phyloP scores from a whole-genome alignment of 306 rosid species.

The Coriaria nepalensis region DNA sequence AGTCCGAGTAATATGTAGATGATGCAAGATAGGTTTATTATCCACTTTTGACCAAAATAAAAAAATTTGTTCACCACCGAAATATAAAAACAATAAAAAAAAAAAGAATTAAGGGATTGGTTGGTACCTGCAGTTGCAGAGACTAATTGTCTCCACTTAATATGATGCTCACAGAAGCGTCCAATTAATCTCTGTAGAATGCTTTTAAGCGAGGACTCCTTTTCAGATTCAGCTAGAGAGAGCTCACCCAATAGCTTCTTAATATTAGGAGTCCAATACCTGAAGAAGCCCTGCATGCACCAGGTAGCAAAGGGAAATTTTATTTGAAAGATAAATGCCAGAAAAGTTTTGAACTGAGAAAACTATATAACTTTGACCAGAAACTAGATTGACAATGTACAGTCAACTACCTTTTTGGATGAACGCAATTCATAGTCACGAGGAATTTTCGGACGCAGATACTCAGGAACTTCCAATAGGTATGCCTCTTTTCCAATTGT shows the following conservation, averaged over 20 bases:
- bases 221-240: slow-evolving; percentile 58
- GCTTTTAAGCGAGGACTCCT: slow-evolving; percentile 62
- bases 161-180: slow-evolving; percentile 62
- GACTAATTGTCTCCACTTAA: slow-evolving; percentile 71
- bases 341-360: not conserved
- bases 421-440: slow-evolving; percentile 66
- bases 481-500: slow-evolving; percentile 71
- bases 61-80: not conserved
- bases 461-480: slow-evolving; percentile 85
- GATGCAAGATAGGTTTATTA: no score
- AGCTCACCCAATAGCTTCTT: slow-evolving; percentile 51
- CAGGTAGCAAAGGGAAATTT: slow-evolving; percentile 16
- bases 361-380: slow-evolving; percentile 3
- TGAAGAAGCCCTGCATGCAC: slow-evolving; percentile 63
- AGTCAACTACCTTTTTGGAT: slow-evolving; percentile 52
- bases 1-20: no score
- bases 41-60: not conserved
- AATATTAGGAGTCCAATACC: slow-evolving; percentile 85
- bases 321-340: not conserved
- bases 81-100: not conserved
- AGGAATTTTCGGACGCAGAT: slow-evolving; percentile 37
- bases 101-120: not conserved
- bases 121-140: slow-evolving; percentile 67
- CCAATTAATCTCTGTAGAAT: slow-evolving; percentile 69
- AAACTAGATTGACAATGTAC: not conserved